Evolutionary conservation across 306 rosid species (phyloP), one percentile per base, ranked within the genome.

Genomic region (Potentilla sterilis): DNA sequence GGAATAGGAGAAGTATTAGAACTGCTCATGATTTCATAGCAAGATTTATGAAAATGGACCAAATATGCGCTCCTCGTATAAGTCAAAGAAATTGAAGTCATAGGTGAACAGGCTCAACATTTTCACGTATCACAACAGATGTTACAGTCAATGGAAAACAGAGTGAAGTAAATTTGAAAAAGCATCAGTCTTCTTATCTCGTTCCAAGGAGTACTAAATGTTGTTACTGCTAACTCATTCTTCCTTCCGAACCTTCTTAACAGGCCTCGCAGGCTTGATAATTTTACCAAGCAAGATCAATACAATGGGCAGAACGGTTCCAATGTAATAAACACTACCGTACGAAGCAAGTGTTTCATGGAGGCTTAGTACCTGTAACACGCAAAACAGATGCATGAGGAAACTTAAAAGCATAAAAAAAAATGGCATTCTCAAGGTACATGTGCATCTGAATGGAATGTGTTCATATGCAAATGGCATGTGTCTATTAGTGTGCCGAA

Each of bases 331-430:
- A 78, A 92, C 97, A 5, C 99, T 95, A 81, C 93, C 86, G 32
- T 90, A 95, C 1, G 98, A 86, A 66, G 97, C 87, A 18, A 95
- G 52, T 11, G 99, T 95, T 85, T 95, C 99, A 7, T 82, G 91
- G 73, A 90, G 88, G 80, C 93, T 95, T 76, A 95, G 75, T 28
- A 95, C 99, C 99, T 95, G 84, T 78, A 69, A 76, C 82, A 74
- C 7, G 12, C 62, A 82, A 34, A 49, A 65, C 43, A 82, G 62
- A 72, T 43, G 63, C 69, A 48, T 85, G 28, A 81, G 81, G 72
- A 34, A 79, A 59, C 78, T 57, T 16, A 6, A 48, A n/a, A 47
- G 78, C 79, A 78, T 59, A 64, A 62, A 55, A 62, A 55, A 44
- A 22, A 69, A 69, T 57, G 19, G 28, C 34, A 58, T 16, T 13